Conservation (phyloP, 805 yeast genomes). For the Metschnikowia lunata region DNA sequence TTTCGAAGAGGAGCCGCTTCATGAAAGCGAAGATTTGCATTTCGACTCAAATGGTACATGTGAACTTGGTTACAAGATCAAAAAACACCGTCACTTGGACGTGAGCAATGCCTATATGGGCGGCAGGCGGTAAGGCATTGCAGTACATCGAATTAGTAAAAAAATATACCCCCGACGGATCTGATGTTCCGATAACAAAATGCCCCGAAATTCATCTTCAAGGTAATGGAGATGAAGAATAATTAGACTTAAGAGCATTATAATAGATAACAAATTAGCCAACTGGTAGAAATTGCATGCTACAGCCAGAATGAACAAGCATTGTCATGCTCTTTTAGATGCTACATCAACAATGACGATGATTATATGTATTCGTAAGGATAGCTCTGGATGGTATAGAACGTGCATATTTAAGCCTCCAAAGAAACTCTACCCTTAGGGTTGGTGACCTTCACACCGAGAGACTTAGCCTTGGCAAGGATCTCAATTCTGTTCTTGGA, state of each 20-base stretch:
- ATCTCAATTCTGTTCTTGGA: constrained; percentile 97
- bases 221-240: no score
- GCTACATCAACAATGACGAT: constrained; percentile 4
- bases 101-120: constrained; percentile 30
- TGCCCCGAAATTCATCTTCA: no score
- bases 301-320: no score
- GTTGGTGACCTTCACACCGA: constrained; percentile 98
- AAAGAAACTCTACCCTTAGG: constrained; percentile 97
- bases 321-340: no score
- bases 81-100: constrained; percentile 40
- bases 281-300: no score
- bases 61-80: constrained; percentile 40
- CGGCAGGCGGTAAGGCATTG: constrained; percentile 14
- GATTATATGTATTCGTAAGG: constrained; percentile 21
- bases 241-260: no score
- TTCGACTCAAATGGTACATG: constrained; percentile 30
- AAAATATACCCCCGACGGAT: no score
- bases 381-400: constrained; percentile 14
- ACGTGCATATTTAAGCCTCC: constrained; percentile 70
- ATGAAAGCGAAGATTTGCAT: constrained; percentile 15
- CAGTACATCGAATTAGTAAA: no score
- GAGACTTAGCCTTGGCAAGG: constrained; percentile 94
- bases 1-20: constrained; percentile 12
- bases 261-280: no score
- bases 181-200: no score